Base-by-base conservation (phyloP, 768 basidiomycete species). In the Omphalotus guepiniiformis region DNA sequence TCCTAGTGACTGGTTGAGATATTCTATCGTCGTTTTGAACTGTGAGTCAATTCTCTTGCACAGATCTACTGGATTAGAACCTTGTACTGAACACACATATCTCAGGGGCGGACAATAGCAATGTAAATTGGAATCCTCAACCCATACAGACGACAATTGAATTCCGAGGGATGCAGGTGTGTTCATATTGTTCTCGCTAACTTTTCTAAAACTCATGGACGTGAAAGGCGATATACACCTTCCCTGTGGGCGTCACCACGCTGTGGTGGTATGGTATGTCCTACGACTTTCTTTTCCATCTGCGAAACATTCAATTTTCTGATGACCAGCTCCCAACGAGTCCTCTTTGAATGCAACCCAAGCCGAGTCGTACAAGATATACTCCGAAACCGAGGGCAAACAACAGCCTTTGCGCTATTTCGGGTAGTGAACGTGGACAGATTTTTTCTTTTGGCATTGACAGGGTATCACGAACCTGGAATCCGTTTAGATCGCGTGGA, bases 21-120 rank as follows among this genome's bases (percentile, higher is more conserved):
- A 78, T 57, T 70, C 67, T 25, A 61, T 79, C 46, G 76, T 79
- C 34, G 78, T 79, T 1, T 53, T 79, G 44, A 79, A 79, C 61
- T 74, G 69, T 65, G 62, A 45, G 16, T 11, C 22, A 13, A 7
- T 13, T 42, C 12, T 26, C 7, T 32, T 19, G 26, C 15, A n/a
- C 55, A 15, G 6, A 13, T 6, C 18, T 25, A 2, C 18, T 47
- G 7, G 18, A 23, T 25, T 19, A 35, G 3, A 21, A 13, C 19
- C 12, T 36, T 6, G 13, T 5, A 27, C 34, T 54, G 49, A 53
- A 3, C n/a, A 0, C 11, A 66, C 3, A 21, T 15, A 16, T 34
- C 38, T 26, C 19, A 49, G 48, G 48, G 48, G 25, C 37, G 26
- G 73, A 72, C 64, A 69, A 50, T 67, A 71, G 48, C 57, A 60